Evolutionary conservation across 306 rosid species (phyloP).

Genomic region (Abrus pulchellus): DNA sequence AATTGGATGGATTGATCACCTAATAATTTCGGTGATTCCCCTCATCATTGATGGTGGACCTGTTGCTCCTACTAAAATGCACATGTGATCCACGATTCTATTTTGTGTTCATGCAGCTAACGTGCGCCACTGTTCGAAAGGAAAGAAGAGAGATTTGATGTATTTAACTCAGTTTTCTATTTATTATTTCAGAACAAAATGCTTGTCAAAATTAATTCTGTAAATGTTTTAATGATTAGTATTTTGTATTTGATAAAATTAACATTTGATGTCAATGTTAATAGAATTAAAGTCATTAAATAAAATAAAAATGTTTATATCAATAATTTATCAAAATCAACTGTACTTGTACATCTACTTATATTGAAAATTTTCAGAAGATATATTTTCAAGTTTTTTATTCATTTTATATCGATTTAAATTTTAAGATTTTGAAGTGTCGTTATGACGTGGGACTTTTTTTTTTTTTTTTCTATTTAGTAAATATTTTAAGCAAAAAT

Average conservation of each 20-base stretch:
- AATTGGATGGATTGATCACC: slow-evolving; percentile 10
- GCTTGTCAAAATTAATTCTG: neutral
- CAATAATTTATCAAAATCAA: neutral
- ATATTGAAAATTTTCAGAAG: neutral
- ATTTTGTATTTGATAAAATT: neutral
- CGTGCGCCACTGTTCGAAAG: neutral
- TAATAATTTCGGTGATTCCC: slow-evolving; percentile 46
- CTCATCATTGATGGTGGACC: slow-evolving; percentile 47
- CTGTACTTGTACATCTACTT: neutral
- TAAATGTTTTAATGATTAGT: neutral
- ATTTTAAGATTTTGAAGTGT: too few relatives aligned
- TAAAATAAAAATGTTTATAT: neutral
- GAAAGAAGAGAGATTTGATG: neutral
- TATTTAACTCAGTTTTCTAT: neutral
- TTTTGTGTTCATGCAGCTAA: neutral
- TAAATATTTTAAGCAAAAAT: neutral
- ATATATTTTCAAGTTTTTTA: too few relatives aligned
- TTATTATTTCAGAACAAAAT: neutral
- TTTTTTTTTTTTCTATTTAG: neutral
- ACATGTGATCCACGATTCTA: neutral
- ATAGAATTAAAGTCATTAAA: too few relatives aligned
- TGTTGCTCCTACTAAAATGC: slow-evolving; percentile 41
- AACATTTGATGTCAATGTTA: neutral
- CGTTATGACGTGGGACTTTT: neutral
- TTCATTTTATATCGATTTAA: neutral